Conservation (phyloP, 768 basidiomycete species). For the Panus rudis region DNA sequence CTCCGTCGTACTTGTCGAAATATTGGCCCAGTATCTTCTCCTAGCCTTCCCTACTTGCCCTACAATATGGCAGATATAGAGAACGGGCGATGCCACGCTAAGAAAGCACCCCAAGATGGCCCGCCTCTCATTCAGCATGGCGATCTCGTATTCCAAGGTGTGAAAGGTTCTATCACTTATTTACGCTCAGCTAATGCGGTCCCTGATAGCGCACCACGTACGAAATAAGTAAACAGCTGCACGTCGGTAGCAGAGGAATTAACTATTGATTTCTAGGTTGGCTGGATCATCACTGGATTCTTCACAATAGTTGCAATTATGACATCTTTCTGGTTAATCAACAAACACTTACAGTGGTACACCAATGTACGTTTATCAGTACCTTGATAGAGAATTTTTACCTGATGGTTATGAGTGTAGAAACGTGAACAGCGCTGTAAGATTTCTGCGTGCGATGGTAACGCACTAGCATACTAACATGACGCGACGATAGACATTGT, state of each 20-base stretch:
- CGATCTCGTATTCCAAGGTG: slow-evolving; percentile 54
- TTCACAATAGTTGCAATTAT: slow-evolving; percentile 50
- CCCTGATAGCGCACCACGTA: slow-evolving; percentile 49
- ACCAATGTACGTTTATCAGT: slow-evolving; percentile 43
- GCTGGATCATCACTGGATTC: slow-evolving; percentile 59
- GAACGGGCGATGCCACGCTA: slow-evolving; percentile 29
- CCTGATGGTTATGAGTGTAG: slow-evolving; percentile 25
- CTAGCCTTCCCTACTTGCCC: background rate
- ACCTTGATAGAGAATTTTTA: background rate
- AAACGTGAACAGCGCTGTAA: slow-evolving; percentile 65
- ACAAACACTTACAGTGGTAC: slow-evolving; percentile 67
- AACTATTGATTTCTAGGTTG: slow-evolving; percentile 35
- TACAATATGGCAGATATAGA: slow-evolving; percentile 16
- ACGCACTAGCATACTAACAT: background rate
- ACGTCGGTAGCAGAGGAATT: background rate
- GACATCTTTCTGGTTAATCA: slow-evolving; percentile 68
- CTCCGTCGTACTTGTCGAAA: too few relatives aligned
- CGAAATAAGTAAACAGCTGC: background rate
- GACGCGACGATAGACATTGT: slow-evolving; percentile 46
- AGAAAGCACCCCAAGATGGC: slow-evolving; percentile 35
- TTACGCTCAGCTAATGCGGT: background rate
- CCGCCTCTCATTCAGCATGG: slow-evolving; percentile 60
- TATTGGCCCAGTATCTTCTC: slow-evolving; percentile 7
- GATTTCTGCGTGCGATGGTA: too few relatives aligned
- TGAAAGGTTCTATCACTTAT: slow-evolving; percentile 5